Conservation (phyloP, 2,329 filamentous ascomycete genomes). For the Ilyonectria mors-panacis region DNA sequence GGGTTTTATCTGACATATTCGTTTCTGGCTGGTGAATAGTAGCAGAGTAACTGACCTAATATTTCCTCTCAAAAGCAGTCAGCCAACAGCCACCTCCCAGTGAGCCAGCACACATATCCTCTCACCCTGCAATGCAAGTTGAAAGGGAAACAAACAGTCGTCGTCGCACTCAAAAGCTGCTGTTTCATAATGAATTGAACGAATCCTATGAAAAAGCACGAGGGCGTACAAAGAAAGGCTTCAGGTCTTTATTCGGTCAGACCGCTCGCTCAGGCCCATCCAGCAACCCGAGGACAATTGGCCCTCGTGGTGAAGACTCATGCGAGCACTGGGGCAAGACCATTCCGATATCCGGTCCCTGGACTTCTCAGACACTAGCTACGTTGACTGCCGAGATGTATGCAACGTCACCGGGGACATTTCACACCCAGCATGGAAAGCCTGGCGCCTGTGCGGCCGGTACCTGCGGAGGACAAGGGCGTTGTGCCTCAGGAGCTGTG, state of each 20-base stretch:
- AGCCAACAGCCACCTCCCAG: neutral
- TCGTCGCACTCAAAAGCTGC: neutral
- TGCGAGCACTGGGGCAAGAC: conserved; percentile 1
- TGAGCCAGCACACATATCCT: neutral
- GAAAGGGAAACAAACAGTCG: neutral
- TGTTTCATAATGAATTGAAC: neutral
- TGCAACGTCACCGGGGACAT: neutral
- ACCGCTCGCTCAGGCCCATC: neutral
- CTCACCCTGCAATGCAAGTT: neutral
- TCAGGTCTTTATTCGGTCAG: neutral
- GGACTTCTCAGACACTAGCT: neutral
- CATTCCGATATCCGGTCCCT: neutral
- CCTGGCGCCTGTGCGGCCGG: neutral
- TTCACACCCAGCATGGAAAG: neutral
- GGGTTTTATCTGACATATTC: neutral
- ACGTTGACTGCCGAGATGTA: neutral
- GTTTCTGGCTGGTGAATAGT: too few relatives aligned
- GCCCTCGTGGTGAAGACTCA: neutral
- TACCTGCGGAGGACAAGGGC: neutral
- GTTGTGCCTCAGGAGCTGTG: neutral
- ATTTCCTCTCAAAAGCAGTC: neutral
- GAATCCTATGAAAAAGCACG: neutral
- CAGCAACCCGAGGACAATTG: neutral
- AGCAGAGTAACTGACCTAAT: neutral
- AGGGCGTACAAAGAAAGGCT: neutral